Evolutionary conservation across 495 filamentous ascomycete species (phyloP).

Genomic region (Daldinia decipiens): DNA sequence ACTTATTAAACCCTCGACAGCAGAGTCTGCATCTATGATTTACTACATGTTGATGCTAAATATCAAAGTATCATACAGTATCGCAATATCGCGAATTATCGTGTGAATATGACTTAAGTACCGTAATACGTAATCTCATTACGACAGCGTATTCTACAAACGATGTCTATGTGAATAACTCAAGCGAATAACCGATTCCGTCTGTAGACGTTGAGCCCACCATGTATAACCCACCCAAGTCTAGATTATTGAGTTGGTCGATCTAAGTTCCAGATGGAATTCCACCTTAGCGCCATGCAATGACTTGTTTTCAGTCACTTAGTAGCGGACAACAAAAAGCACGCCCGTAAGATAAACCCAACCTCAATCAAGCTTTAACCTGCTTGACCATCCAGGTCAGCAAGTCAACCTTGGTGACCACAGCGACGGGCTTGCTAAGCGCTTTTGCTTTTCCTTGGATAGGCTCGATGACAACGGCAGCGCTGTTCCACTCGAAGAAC

Average conservation of each 20-base stretch:
- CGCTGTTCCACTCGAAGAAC: slow-evolving; percentile 98
- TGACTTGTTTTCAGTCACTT: slow-evolving; percentile 5
- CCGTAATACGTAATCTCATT: neutral
- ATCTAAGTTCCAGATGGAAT: slow-evolving; percentile 6
- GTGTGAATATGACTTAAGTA: neutral
- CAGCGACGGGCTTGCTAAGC: slow-evolving; percentile 80
- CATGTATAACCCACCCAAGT: slow-evolving; percentile 22
- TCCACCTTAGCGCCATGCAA: slow-evolving; percentile 38
- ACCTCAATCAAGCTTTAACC: slow-evolving; percentile 53
- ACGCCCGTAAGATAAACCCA: neutral
- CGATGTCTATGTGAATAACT: slow-evolving; percentile 11
- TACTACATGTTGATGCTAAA: neutral
- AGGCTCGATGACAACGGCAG: slow-evolving; percentile 88
- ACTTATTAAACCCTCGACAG: neutral
- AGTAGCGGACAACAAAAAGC: neutral
- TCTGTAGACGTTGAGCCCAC: slow-evolving; percentile 40
- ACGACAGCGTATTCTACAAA: neutral
- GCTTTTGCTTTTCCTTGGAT: slow-evolving; percentile 58
- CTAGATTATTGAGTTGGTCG: slow-evolving; percentile 22
- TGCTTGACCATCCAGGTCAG: slow-evolving; percentile 91
- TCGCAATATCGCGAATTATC: neutral
- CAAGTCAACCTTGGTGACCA: slow-evolving; percentile 97
- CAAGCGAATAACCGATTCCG: slow-evolving; percentile 5
- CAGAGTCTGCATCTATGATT: neutral
- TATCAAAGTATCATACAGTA: neutral